phyloP scores from a whole-genome alignment of 768 basidiomycete species.

The Boletus vinaceobasis region DNA sequence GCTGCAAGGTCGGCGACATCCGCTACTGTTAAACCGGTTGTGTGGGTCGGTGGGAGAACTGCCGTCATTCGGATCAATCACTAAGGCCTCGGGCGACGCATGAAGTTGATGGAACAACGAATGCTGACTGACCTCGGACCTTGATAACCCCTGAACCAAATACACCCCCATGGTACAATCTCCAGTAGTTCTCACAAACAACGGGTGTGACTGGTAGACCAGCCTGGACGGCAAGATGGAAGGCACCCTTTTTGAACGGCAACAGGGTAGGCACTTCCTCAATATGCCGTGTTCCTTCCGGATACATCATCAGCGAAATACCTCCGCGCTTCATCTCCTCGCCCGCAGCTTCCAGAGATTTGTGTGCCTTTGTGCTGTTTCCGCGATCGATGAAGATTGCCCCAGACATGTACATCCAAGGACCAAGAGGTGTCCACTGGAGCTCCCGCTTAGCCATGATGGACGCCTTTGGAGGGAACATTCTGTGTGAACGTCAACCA shows the following conservation, averaged over 20 bases:
- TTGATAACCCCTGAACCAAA: constrained; percentile 76
- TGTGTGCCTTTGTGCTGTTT: constrained; percentile 69
- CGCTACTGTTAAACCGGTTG: constrained; percentile 60
- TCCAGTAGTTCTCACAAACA: constrained; percentile 92
- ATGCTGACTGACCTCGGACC: constrained; percentile 56
- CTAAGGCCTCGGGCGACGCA: not conserved
- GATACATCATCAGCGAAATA: constrained; percentile 90
- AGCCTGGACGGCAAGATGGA: constrained; percentile 91
- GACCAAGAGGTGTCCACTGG: constrained; percentile 83
- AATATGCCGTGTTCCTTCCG: constrained; percentile 89
- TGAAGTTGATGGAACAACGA: not conserved
- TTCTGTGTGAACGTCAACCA: constrained; percentile 38
- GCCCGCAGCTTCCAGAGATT: constrained; percentile 73
- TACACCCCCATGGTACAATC: constrained; percentile 72
- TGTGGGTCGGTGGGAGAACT: constrained; percentile 92
- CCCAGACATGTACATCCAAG: constrained; percentile 86
- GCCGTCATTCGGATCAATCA: constrained; percentile 7
- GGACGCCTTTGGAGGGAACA: constrained; percentile 77
- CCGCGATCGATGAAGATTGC: constrained; percentile 90
- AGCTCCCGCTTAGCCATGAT: constrained; percentile 95
- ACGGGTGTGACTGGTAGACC: constrained; percentile 90
- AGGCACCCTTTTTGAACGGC: constrained; percentile 97
- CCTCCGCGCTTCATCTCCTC: constrained; percentile 67
- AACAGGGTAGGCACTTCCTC: constrained; percentile 63
- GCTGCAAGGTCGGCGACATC: constrained; percentile 69